phyloP scores from a whole-genome alignment of 306 rosid species.

The Trifolium repens region DNA sequence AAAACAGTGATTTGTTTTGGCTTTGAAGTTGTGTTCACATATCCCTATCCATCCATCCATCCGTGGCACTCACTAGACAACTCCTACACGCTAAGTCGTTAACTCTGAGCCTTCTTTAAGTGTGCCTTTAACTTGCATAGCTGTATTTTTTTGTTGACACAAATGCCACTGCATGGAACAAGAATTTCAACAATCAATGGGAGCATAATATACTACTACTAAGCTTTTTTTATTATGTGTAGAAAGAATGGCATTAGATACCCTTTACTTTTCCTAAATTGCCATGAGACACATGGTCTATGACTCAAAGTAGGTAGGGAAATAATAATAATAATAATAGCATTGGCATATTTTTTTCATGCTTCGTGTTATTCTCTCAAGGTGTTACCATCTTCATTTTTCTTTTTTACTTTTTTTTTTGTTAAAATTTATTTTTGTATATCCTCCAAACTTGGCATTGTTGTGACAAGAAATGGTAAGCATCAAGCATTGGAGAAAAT shows the following conservation, averaged over 20 bases:
- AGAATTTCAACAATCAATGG: constrained; percentile 38
- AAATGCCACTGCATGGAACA: constrained; percentile 61
- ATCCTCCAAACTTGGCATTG: no score
- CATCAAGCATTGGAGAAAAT: no score
- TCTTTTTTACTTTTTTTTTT: neutral
- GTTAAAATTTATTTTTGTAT: no score
- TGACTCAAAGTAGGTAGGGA: constrained; percentile 46
- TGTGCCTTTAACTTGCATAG: constrained; percentile 35
- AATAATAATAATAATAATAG: constrained; percentile 14
- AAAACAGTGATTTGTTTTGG: constrained; percentile 57
- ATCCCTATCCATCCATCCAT: constrained; percentile 56
- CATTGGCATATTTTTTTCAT: constrained; percentile 24
- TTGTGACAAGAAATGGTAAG: no score
- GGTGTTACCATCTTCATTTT: constrained; percentile 43
- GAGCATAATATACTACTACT: neutral
- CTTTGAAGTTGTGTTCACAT: constrained; percentile 56
- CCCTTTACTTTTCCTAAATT: constrained; percentile 52
- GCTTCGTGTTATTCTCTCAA: constrained; percentile 46
- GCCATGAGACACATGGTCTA: constrained; percentile 39
- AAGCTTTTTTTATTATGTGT: constrained; percentile 7
- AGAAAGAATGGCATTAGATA: constrained; percentile 55
- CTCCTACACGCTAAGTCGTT: constrained; percentile 80
- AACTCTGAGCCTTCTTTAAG: constrained; percentile 44
- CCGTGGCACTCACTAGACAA: constrained; percentile 58
- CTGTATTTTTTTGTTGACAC: constrained; percentile 47